These are phyloP conservation scores for Pichia occidentalis DNA, from an alignment of 805 yeast genomes.

Conservation along the genomic window DNA sequence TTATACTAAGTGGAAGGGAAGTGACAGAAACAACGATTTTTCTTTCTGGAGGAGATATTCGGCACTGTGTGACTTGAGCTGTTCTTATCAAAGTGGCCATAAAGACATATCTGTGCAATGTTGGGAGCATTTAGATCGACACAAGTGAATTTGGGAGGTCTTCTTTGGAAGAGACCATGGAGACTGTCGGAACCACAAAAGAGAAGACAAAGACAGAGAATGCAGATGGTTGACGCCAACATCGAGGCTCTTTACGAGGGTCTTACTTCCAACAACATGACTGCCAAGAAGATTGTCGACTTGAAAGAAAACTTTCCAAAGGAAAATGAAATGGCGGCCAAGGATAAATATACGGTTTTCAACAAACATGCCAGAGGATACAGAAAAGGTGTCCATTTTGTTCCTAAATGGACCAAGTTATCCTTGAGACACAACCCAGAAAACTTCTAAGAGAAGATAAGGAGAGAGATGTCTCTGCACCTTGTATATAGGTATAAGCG, in stretches of 20 bases:
- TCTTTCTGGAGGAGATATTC: too few relatives aligned
- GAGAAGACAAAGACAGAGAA: slow-evolving; percentile 74
- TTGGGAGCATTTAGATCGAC: slow-evolving; percentile 65
- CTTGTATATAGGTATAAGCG: slow-evolving; percentile 7
- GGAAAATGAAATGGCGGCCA: slow-evolving; percentile 71
- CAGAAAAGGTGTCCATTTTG: slow-evolving; percentile 81
- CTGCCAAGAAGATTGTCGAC: slow-evolving; percentile 30
- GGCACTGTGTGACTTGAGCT: too few relatives aligned
- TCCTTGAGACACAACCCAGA: slow-evolving; percentile 76
- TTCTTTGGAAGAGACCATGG: slow-evolving; percentile 75
- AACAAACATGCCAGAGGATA: slow-evolving; percentile 67
- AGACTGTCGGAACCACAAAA: slow-evolving; percentile 77
- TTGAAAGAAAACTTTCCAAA: slow-evolving; percentile 56
- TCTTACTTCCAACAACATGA: slow-evolving; percentile 30
- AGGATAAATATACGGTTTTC: slow-evolving; percentile 84
- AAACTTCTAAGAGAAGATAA: slow-evolving; percentile 50
- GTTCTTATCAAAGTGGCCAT: too few relatives aligned
- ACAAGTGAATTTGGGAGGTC: slow-evolving; percentile 56
- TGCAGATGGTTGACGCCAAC: slow-evolving; percentile 74
- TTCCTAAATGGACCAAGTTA: slow-evolving; percentile 87
- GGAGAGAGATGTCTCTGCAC: too few relatives aligned
- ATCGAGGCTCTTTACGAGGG: slow-evolving; percentile 58
- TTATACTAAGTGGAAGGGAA: too few relatives aligned
- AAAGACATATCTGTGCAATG: too few relatives aligned
- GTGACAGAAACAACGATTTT: too few relatives aligned